These are phyloP conservation scores for Stentor coeruleus DNA, from an alignment of 73 alveolate genomes.

Conservation along the genomic window DNA sequence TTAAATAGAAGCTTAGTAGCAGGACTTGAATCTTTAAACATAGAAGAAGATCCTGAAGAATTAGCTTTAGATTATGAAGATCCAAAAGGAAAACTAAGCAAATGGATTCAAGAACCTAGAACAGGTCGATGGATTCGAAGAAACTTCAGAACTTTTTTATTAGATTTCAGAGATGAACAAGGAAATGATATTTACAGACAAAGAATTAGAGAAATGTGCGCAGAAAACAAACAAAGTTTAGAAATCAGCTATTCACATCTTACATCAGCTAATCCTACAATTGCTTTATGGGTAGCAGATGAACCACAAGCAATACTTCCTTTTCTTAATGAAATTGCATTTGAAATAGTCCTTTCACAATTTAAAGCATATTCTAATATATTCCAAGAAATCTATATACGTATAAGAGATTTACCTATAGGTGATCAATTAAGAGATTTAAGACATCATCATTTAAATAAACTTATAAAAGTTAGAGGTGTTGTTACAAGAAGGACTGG, in stretches of 20 bases:
- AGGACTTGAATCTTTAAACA: constrained; percentile 27
- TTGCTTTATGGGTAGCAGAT: constrained; percentile 97
- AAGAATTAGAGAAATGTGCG: constrained; percentile 91
- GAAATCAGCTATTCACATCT: constrained; percentile 77
- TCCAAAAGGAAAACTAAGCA: constrained; percentile 88
- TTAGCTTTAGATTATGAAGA: constrained; percentile 83
- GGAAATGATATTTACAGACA: constrained; percentile 75
- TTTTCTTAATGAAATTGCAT: constrained; percentile 91
- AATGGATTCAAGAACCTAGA: constrained; percentile 91
- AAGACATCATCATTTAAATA: constrained; percentile 91
- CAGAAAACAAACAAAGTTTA: constrained; percentile 85
- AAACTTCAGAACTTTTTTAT: constrained; percentile 73
- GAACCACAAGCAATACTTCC: constrained; percentile 91
- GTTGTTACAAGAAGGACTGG: constrained; percentile 98
- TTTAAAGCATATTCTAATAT: constrained; percentile 86
- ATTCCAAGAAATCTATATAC: constrained; percentile 88
- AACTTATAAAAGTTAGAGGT: constrained; percentile 92
- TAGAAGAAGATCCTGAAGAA: constrained; percentile 65
- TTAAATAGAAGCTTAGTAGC: neutral
- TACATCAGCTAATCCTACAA: constrained; percentile 58
- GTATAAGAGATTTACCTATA: constrained; percentile 90
- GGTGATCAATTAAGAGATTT: constrained; percentile 89
- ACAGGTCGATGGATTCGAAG: constrained; percentile 83
- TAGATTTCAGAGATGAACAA: constrained; percentile 57
- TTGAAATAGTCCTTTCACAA: constrained; percentile 79